Evolutionary conservation across 768 basidiomycete genomes (phyloP), one percentile per base, ranked within the genome.

Genomic region (Tylopilus rubrobrunneus): DNA sequence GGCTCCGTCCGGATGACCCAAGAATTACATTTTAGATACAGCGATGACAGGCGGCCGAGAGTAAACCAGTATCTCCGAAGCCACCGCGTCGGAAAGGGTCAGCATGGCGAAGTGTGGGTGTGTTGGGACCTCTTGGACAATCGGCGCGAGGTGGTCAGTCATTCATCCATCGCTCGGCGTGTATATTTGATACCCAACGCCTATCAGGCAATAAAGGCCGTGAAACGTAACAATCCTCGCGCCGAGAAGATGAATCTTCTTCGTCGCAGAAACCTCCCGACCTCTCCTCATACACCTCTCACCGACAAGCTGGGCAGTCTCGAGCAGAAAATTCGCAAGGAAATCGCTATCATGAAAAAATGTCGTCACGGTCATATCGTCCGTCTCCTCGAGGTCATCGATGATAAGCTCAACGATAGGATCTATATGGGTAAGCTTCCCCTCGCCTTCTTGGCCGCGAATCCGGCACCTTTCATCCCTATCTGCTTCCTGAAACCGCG

Each of bases 331-430:
- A 92, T 97, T 57, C 79, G 84, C 60, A 87, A 86, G 70, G 96
- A 98, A 73, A 94, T 98, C 55, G 97, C 97, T 3, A 95, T 98
- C 70, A 97, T 99, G 92, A 98, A 98, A 77, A 95, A 97, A 67
- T 87, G 91, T 63, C 76, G 85, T 45, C 93, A 97, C 65, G 86
- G 89, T 0, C 86, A 97, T 67, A 85, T 97, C 54, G 93, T 98
- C 11, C 78, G 87, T 57, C 79, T 99, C 52, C 84, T 85, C 61
- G 94, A 98, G 70, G 93, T 98, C 66, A 95, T 99, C 56, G 95
- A 98, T 70, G 97, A 98, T 71, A 82, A 85, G 41, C 79, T 87
- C 58, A 82, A 82, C 47, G 87, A 90, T 62, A 89, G 88, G 73
- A 89, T 99, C 41, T 98, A 92, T 72, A 89, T 99, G 81, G 87